phyloP scores from a whole-genome alignment of 2,329 filamentous ascomycete genomes.

The Tolypocladium nubicola region DNA sequence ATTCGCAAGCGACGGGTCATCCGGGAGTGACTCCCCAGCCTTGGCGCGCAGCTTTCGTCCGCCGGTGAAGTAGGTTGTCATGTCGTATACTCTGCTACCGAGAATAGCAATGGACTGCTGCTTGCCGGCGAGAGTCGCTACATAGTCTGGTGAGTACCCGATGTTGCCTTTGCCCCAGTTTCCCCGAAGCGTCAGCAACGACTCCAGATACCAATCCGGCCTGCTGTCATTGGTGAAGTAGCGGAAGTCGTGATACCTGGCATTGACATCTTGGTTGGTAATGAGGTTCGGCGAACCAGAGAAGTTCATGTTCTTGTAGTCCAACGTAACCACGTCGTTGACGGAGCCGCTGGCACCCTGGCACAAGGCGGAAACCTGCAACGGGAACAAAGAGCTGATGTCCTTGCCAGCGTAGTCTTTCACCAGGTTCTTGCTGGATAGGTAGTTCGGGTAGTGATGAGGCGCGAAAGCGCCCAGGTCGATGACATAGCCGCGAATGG shows the following conservation, averaged over 20 bases:
- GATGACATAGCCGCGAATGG: conserved; percentile 84
- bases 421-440: conserved; percentile 51
- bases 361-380: conserved; percentile 90
- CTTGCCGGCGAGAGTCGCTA: conserved; percentile 57
- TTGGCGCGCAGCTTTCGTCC: conserved; percentile 56
- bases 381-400: conserved; percentile 79
- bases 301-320: conserved; percentile 71
- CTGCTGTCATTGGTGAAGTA: conserved; percentile 71
- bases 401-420: conserved; percentile 75
- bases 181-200: conserved; percentile 66
- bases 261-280: conserved; percentile 58
- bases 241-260: conserved; percentile 87
- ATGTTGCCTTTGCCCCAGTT: conserved; percentile 81
- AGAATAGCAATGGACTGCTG: conserved; percentile 66
- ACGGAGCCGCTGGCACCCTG: conserved; percentile 58
- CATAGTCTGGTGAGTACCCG: conserved; percentile 70
- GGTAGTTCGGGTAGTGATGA: conserved; percentile 57
- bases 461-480: conserved; percentile 66
- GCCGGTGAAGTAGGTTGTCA: conserved; percentile 72
- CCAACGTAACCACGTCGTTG: conserved; percentile 66
- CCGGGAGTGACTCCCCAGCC: conserved; percentile 36
- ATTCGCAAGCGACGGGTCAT: conserved; percentile 44
- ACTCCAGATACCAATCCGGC: conserved; percentile 86
- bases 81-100: conserved; percentile 72
- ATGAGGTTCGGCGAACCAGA: conserved; percentile 56